These are phyloP conservation scores for Cytospora piceicola DNA, from an alignment of 2,329 filamentous ascomycete species.

Conservation along the genomic window DNA sequence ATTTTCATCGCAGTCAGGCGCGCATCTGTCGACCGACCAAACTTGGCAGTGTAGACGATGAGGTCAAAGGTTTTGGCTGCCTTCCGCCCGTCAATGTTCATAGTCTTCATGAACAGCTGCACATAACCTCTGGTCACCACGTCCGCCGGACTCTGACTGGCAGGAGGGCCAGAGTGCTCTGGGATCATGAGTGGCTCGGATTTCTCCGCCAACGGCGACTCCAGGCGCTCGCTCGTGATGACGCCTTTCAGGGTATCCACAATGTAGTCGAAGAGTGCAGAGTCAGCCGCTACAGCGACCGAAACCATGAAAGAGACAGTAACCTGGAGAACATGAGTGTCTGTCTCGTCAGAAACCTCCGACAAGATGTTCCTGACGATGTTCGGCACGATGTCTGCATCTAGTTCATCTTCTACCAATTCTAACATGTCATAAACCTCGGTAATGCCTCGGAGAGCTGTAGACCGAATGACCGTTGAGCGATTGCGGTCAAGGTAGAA, in stretches of 20 bases:
- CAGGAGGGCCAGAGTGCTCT: constrained; percentile 36
- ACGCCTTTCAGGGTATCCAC: constrained; percentile 56
- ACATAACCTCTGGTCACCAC: constrained; percentile 74
- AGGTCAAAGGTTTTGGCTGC: constrained; percentile 64
- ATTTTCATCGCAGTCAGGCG: constrained; percentile 76
- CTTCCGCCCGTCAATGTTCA: constrained; percentile 69
- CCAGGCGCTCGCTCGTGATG: constrained; percentile 53
- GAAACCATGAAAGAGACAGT: constrained; percentile 67
- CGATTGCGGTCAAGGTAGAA: constrained; percentile 67
- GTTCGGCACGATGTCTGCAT: constrained; percentile 59
- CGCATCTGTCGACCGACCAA: constrained; percentile 64
- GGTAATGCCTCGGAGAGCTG: constrained; percentile 63
- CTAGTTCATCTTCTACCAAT: constrained; percentile 61
- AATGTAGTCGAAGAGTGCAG: constrained; percentile 62
- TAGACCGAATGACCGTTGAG: constrained; percentile 64
- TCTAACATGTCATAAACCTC: constrained; percentile 63
- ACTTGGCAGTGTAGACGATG: constrained; percentile 66
- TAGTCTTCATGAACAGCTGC: constrained; percentile 74
- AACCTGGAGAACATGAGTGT: constrained; percentile 66
- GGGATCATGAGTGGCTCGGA: constrained; percentile 34
- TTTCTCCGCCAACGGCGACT: constrained; percentile 45
- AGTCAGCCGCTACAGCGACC: constrained; percentile 63
- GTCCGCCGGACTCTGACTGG: constrained; percentile 64
- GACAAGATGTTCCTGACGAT: constrained; percentile 66
- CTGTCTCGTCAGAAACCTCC: constrained; percentile 64